Percentiles rank a stretch among this genome's conserved stretches.
Evolutionary conservation across 2,329 filamentous ascomycete genomes (phyloP).

Genomic region (Colletotrichum cereale): DNA sequence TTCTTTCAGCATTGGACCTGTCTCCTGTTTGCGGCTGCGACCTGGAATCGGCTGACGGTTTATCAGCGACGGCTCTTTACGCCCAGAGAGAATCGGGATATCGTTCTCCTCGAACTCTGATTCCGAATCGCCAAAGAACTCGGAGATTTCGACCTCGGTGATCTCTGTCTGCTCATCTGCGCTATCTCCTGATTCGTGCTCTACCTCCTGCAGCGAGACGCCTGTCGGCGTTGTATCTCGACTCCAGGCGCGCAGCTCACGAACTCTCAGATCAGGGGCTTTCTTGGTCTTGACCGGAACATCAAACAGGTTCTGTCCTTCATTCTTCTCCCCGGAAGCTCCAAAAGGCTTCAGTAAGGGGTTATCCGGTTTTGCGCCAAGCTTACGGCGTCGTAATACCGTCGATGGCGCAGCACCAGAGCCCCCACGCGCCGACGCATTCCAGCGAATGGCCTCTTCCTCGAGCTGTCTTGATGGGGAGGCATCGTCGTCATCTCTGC

Average conservation of each 20-base stretch:
- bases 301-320: constrained; percentile 7
- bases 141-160: constrained; percentile 35
- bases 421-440: not conserved
- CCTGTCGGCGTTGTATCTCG: constrained; percentile 1
- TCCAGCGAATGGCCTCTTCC: constrained; percentile 1
- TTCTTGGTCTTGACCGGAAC: not conserved
- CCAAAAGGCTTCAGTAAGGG: constrained; percentile 16
- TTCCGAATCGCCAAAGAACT: constrained; percentile 26
- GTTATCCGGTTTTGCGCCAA: constrained; percentile 29
- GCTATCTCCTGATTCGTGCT: constrained; percentile 15
- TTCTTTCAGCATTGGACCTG: not conserved
- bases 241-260: not conserved
- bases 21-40: not conserved
- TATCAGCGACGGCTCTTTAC: not conserved
- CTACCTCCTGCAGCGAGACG: not conserved
- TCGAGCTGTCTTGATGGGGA: constrained; percentile 2
- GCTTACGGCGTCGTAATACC: constrained; percentile 30
- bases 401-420: not conserved
- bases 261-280: not conserved
- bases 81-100: not conserved
- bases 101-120: constrained; percentile 25
- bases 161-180: constrained; percentile 28
- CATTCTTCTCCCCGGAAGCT: not conserved
- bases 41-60: not conserved
- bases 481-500: not conserved